Percentiles rank a stretch among this genome's conserved stretches.
Evolutionary conservation across 768 basidiomycete species (phyloP).

Genomic region (Gloeopeniophorella convolvens): DNA sequence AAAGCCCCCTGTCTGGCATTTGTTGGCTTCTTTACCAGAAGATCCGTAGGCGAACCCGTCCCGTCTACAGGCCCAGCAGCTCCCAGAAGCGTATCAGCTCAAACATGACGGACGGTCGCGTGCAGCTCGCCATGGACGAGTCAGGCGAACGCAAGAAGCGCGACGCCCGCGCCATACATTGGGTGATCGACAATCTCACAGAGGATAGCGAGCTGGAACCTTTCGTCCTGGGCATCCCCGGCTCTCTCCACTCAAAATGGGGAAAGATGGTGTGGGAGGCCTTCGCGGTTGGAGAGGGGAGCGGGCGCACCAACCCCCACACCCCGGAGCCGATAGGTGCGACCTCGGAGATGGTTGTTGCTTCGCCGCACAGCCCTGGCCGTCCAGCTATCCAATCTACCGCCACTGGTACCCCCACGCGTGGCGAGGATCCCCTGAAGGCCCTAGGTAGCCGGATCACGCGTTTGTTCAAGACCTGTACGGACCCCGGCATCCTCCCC

Average conservation of each 20-base stretch:
- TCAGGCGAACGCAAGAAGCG: background rate
- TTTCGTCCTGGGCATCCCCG: conserved; percentile 1
- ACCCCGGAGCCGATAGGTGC: background rate
- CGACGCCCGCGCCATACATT: conserved; percentile 2
- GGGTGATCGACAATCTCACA: conserved; percentile 6
- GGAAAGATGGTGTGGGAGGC: conserved; percentile 2
- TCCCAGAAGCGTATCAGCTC: background rate
- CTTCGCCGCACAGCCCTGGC: no score
- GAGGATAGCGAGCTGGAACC: conserved; percentile 8
- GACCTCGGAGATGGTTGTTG: background rate
- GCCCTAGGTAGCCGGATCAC: conserved; percentile 3
- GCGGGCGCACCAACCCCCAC: background rate
- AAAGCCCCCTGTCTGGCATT: background rate
- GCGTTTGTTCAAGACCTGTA: conserved; percentile 6
- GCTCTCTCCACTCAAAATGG: background rate
- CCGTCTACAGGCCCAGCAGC: background rate
- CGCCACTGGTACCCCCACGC: no score
- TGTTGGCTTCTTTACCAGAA: conserved; percentile 3
- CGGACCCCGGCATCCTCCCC: conserved; percentile 1
- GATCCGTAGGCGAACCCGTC: background rate
- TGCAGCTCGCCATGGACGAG: conserved; percentile 8
- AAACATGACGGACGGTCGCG: conserved; percentile 5
- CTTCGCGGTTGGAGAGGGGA: background rate
- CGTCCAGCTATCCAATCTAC: no score
- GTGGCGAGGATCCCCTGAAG: no score